Evolutionary conservation across 2,329 filamentous ascomycete genomes (phyloP).

Genomic region (Calonectria crousiana): DNA sequence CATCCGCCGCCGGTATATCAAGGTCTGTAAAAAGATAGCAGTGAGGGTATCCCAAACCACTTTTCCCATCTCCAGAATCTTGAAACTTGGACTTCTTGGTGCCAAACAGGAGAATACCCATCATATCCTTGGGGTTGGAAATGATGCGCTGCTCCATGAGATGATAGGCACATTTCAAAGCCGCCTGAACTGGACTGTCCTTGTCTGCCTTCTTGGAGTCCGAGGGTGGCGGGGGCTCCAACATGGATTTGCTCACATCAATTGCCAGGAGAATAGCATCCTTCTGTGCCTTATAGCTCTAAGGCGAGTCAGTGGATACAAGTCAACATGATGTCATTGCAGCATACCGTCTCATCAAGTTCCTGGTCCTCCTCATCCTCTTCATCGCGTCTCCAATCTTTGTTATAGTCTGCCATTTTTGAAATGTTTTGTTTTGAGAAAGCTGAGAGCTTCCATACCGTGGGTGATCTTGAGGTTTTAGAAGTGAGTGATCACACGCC

Average conservation of each 20-base stretch:
- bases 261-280: slow-evolving; percentile 99
- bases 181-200: slow-evolving; percentile 84
- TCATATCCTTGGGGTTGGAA: slow-evolving; percentile 95
- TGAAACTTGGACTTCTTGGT: slow-evolving; percentile 87
- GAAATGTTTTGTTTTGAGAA: slow-evolving; percentile 26
- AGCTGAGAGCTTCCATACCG: slow-evolving; percentile 28
- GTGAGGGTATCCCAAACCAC: slow-evolving; percentile 80
- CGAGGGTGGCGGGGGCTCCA: slow-evolving; percentile 72
- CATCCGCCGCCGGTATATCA: slow-evolving; percentile 85
- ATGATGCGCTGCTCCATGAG: slow-evolving; percentile 99
- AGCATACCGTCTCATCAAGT: slow-evolving; percentile 72
- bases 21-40: slow-evolving; percentile 93
- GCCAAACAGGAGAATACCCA: slow-evolving; percentile 92
- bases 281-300: slow-evolving; percentile 93
- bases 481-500: slow-evolving; percentile 38
- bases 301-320: slow-evolving; percentile 30
- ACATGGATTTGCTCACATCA: slow-evolving; percentile 90
- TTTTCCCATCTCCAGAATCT: slow-evolving; percentile 71
- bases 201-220: slow-evolving; percentile 81
- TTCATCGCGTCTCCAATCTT: slow-evolving; percentile 63
- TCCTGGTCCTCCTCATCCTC: slow-evolving; percentile 74
- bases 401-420: slow-evolving; percentile 49
- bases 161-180: slow-evolving; percentile 92
- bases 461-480: slow-evolving; percentile 37
- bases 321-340: not conserved